Percentiles rank a stretch among this genome's conserved stretches.
Conservation (phyloP, 192 early-diverging fungal species). For the Mortierella alpina region DNA sequence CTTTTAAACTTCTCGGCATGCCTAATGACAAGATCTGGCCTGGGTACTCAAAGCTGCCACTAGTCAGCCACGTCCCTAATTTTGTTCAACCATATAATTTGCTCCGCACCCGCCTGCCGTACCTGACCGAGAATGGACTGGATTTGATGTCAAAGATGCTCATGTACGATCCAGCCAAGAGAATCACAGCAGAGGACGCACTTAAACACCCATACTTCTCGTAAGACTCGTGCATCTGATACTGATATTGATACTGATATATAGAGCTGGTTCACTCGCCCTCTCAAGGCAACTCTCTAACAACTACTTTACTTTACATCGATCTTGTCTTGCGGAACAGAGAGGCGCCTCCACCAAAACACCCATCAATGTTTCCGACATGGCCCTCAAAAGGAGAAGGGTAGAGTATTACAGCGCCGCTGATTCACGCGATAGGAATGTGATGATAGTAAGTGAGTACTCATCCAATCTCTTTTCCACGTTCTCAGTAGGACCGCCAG, state of each 20-base stretch:
- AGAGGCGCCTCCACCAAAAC: slow-evolving; percentile 88
- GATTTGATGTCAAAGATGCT: slow-evolving; percentile 84
- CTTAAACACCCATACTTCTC: slow-evolving; percentile 91
- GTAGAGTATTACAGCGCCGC: slow-evolving; percentile 27
- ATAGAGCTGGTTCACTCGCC: not conserved
- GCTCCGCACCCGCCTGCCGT: slow-evolving; percentile 60
- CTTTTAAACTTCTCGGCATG: slow-evolving; percentile 90
- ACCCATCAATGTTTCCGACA: slow-evolving; percentile 93
- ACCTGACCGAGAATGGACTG: slow-evolving; percentile 79
- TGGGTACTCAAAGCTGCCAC: slow-evolving; percentile 70
- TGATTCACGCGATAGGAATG: too few relatives aligned
- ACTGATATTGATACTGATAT: not conserved
- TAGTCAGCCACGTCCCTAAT: slow-evolving; percentile 81
- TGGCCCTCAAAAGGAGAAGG: slow-evolving; percentile 85
- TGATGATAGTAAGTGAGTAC: not conserved
- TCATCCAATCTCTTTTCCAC: slow-evolving; percentile 1
- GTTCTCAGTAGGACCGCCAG: slow-evolving; percentile 24
- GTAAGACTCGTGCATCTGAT: slow-evolving; percentile 42
- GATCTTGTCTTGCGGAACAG: slow-evolving; percentile 33
- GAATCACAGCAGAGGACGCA: slow-evolving; percentile 93
- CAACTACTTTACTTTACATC: not conserved
- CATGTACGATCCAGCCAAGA: slow-evolving; percentile 82
- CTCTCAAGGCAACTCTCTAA: not conserved
- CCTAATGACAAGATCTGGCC: slow-evolving; percentile 86
- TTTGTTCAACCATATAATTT: slow-evolving; percentile 70